These are phyloP conservation scores for Pseudogymnoascus sp. DNA, from an alignment of 2,329 filamentous ascomycete species.

Conservation along the genomic window DNA sequence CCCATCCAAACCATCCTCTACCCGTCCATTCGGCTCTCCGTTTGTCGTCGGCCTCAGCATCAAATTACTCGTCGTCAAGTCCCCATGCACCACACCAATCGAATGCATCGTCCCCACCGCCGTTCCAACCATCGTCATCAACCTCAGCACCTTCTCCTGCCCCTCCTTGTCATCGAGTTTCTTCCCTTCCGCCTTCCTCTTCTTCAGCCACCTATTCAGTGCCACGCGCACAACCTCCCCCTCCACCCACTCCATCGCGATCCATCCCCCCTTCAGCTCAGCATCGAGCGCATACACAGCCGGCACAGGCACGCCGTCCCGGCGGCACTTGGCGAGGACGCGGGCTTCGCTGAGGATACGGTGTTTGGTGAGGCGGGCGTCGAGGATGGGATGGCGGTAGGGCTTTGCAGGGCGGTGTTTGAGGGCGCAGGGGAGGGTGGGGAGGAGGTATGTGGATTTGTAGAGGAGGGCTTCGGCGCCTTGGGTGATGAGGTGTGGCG, in stretches of 20 bases:
- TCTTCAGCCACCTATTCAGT: constrained; percentile 60
- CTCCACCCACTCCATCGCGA: constrained; percentile 78
- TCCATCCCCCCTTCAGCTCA: constrained; percentile 50
- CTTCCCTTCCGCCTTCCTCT: constrained; percentile 22
- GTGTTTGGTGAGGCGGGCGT: constrained; percentile 76
- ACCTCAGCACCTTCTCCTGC: constrained; percentile 33
- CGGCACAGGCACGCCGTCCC: constrained; percentile 75
- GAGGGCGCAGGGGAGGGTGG: constrained; percentile 63
- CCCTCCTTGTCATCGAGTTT: constrained; percentile 14
- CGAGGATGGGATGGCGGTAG: constrained; percentile 85
- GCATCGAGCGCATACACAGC: constrained; percentile 65
- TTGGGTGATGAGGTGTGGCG: constrained; percentile 71
- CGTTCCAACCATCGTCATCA: constrained; percentile 64
- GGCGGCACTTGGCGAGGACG: constrained; percentile 68
- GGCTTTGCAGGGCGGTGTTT: constrained; percentile 89
- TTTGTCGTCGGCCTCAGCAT: constrained; percentile 53
- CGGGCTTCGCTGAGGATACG: constrained; percentile 84
- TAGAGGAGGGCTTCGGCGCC: constrained; percentile 95
- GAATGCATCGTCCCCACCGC: constrained; percentile 71
- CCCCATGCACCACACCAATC: constrained; percentile 84
- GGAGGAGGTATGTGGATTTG: constrained; percentile 69
- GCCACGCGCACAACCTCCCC: constrained; percentile 62
- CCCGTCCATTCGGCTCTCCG: constrained; percentile 17
- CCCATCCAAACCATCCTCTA: constrained; percentile 43
- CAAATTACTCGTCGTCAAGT: constrained; percentile 94